Evolutionary conservation across 805 yeast genomes (phyloP).

Genomic region (Suhomyces vadensis): DNA sequence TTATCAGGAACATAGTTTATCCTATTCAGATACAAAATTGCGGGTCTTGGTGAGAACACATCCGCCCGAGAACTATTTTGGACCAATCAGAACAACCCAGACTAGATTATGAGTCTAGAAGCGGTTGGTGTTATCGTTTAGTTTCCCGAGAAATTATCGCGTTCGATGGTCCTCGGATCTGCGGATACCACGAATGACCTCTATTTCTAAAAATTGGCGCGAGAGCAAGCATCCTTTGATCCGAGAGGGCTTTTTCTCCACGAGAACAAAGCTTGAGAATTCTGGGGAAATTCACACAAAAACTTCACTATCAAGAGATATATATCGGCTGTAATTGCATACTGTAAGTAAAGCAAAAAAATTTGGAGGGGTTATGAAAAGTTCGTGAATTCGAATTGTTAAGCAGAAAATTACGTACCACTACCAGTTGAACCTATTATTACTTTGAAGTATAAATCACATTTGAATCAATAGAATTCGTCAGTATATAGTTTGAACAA

Average conservation of each 20-base stretch:
- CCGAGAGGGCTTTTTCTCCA: conserved; percentile 1
- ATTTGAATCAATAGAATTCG: background rate
- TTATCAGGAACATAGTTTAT: too few relatives aligned
- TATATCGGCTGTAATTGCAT: background rate
- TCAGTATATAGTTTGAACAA: background rate
- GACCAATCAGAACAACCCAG: too few relatives aligned
- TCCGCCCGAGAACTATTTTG: too few relatives aligned
- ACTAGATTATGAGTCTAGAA: too few relatives aligned
- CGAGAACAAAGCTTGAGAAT: conserved; percentile 1
- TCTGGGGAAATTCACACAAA: conserved; percentile 7
- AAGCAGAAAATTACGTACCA: too few relatives aligned
- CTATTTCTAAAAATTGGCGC: background rate
- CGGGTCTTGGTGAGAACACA: too few relatives aligned
- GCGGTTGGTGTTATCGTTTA: conserved; percentile 10
- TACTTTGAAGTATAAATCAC: too few relatives aligned
- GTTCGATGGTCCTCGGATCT: conserved; percentile 1
- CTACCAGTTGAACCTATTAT: too few relatives aligned
- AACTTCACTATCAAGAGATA: background rate
- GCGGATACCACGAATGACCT: background rate
- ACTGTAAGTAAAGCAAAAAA: background rate
- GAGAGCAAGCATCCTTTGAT: conserved; percentile 1
- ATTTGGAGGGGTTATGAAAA: background rate
- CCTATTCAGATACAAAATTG: too few relatives aligned
- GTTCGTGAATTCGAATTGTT: background rate
- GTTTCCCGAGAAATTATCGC: background rate